A percentile compares a stretch with the other conserved stretches of the same genome.
Evolutionary conservation across 148 eudicot species (phyloP).

Genomic region (Agrostemma githago): DNA sequence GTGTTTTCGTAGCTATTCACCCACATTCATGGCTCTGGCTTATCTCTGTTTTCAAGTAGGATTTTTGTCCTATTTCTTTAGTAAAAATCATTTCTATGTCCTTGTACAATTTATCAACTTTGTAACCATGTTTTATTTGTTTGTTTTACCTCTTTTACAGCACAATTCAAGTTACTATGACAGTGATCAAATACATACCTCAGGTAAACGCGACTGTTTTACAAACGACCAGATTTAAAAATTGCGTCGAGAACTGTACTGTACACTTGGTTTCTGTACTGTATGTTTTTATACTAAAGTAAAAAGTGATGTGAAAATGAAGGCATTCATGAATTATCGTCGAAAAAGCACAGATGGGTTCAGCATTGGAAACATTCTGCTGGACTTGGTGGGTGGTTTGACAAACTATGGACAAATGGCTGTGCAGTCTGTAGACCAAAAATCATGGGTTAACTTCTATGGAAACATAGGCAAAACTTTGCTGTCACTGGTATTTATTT

Average conservation of each 20-base stretch:
- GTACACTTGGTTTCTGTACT: background rate
- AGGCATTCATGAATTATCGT: conserved; percentile 76
- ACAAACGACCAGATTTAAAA: background rate
- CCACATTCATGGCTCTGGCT: conserved; percentile 81
- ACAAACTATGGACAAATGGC: conserved; percentile 75
- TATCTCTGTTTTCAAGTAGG: conserved; percentile 69
- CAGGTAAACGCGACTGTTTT: conserved; percentile 40
- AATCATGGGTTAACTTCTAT: conserved; percentile 87
- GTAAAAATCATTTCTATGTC: background rate
- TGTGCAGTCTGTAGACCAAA: conserved; percentile 77
- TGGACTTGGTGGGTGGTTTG: conserved; percentile 77
- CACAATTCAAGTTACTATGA: conserved; percentile 79
- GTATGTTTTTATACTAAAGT: background rate
- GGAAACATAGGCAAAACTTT: conserved; percentile 91
- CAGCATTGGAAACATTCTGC: conserved; percentile 85
- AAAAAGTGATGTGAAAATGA: background rate
- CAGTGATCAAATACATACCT: conserved; percentile 84
- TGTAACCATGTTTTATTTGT: background rate
- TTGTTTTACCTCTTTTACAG: conserved; percentile 35
- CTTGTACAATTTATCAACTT: background rate
- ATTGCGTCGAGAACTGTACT: background rate
- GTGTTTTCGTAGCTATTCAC: conserved; percentile 53
- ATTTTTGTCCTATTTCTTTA: background rate
- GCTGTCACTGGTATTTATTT: conserved; percentile 67
- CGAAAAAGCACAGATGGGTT: conserved; percentile 85